These are phyloP conservation scores for Pythium chondricola DNA, from an alignment of 352 stramenopile genomes.

Conservation along the genomic window DNA sequence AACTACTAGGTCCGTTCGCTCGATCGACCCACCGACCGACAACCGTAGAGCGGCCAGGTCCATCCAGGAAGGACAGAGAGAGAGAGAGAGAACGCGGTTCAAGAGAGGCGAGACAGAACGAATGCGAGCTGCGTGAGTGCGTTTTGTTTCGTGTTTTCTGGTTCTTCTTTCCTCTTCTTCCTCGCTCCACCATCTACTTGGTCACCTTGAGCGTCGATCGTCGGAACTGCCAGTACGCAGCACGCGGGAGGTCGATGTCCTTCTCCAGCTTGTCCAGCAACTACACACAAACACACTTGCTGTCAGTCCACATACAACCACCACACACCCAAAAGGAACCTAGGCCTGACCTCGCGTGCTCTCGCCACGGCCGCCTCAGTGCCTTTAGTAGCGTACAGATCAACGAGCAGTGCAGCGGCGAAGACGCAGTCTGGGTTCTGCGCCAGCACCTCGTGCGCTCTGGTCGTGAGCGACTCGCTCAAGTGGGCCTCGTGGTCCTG, in stretches of 20 bases:
- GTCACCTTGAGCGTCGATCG: conserved; percentile 34
- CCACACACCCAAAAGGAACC: not conserved
- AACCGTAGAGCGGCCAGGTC: not conserved
- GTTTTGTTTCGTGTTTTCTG: not conserved
- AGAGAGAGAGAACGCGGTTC: not conserved
- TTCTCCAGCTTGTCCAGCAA: conserved; percentile 64
- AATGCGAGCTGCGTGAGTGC: not conserved
- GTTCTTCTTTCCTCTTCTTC: not conserved
- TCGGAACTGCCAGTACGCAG: conserved; percentile 71
- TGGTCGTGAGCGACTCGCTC: conserved; percentile 29
- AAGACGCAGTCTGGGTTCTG: conserved; percentile 57
- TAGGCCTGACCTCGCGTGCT: conserved; percentile 28
- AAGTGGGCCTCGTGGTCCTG: conserved; percentile 44
- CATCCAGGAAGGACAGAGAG: not conserved
- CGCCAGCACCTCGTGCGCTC: conserved; percentile 32
- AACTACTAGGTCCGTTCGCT: conserved; percentile 16
- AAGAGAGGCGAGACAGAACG: not conserved
- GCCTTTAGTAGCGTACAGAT: conserved; percentile 54
- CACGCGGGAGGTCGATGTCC: conserved; percentile 64
- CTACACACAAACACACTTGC: conserved; percentile 25
- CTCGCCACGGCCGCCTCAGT: conserved; percentile 30
- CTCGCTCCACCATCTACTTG: conserved; percentile 1
- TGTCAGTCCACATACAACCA: not conserved
- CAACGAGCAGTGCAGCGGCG: conserved; percentile 60
- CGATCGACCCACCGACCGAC: too few species aligned